Base-by-base conservation (phyloP, 495 filamentous ascomycete genomes). In the Xylona heveae region DNA sequence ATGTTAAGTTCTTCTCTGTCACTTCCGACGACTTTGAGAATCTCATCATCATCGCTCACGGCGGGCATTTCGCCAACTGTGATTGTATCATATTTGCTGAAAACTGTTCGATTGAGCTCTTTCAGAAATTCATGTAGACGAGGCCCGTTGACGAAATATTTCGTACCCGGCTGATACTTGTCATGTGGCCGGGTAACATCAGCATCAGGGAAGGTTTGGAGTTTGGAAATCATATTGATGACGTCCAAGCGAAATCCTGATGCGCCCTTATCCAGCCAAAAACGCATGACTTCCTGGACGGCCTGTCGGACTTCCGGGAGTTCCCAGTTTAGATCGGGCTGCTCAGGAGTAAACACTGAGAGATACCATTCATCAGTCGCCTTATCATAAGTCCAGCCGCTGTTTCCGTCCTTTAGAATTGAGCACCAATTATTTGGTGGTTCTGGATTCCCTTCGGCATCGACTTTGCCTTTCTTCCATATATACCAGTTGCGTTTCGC, bases 251-350 rank as follows among this genome's bases (percentile, higher is more conserved):
- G 59, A 55, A 80, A 79, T 2, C 76, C 76, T 36, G 74, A 64
- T 3, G 67, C 62, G 0, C 68, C 68, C 28, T 62, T 67, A 36
- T 76, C 53, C 0, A 82, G 59, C 76, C 76, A 80, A 51, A 79
- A 82, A 4, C 61, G 54, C 58, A 80, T 69, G 22, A 66, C 64
- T 20, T 68, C 58, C 33, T 76, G 68, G 15, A 80, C 71, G 1
- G 73, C 73, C 35, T 68, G 48, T 4, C 71, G 57, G 4, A 66
- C 61, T 3, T 55, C 61, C 5, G 57, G 57, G 16, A 68, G 66
- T 38, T 80, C 72, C 73, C 74, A 80, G 53, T 82, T 81, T 5
- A 81, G 59, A 42, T 82, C 75, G 0, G 76, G 74, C 38, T 79
- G 71, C 29, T 69, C 58, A 4, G 54, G 51, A 2, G 66, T 61